Percentiles rank a stretch among this genome's conserved stretches.
These are phyloP conservation scores for Aspergillus chevalieri DNA, from an alignment of 2,329 filamentous ascomycete genomes.

Conservation along the genomic window DNA sequence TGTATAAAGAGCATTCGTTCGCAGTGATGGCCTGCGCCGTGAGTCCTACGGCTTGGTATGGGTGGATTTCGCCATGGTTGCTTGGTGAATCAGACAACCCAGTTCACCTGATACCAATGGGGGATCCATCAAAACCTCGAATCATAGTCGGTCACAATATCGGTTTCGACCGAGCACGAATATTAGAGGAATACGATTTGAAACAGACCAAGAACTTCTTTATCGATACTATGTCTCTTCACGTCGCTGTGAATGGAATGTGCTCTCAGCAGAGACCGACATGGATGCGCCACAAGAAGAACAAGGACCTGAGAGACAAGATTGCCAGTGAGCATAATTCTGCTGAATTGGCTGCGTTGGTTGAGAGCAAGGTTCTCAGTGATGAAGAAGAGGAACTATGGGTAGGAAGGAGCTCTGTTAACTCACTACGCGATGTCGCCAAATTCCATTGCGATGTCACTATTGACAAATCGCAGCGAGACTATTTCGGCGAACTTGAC, in stretches of 20 bases:
- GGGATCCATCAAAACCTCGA: constrained; percentile 64
- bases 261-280: constrained; percentile 92
- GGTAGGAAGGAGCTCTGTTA: constrained; percentile 90
- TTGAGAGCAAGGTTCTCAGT: constrained; percentile 60
- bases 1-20: constrained; percentile 89
- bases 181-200: constrained; percentile 82
- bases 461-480: constrained; percentile 81
- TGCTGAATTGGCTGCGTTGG: constrained; percentile 62
- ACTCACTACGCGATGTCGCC: constrained; percentile 90
- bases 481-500: constrained; percentile 80
- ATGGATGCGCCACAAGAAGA: constrained; percentile 96
- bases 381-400: constrained; percentile 93
- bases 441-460: constrained; percentile 90
- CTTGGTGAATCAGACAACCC: constrained; percentile 72
- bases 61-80: constrained; percentile 94
- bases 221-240: constrained; percentile 94
- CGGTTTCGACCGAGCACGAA: constrained; percentile 84
- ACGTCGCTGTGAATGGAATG: constrained; percentile 98
- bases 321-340: constrained; percentile 66
- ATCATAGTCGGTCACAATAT: constrained; percentile 92
- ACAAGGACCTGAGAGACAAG: constrained; percentile 73
- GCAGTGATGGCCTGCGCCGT: constrained; percentile 96
- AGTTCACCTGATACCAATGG: constrained; percentile 79
- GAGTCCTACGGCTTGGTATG: constrained; percentile 88
- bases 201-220: constrained; percentile 79